Evolutionary conservation across 2,329 filamentous ascomycete genomes (phyloP), one percentile per base, ranked within the genome.

Genomic region (Didymellaceae sp.): DNA sequence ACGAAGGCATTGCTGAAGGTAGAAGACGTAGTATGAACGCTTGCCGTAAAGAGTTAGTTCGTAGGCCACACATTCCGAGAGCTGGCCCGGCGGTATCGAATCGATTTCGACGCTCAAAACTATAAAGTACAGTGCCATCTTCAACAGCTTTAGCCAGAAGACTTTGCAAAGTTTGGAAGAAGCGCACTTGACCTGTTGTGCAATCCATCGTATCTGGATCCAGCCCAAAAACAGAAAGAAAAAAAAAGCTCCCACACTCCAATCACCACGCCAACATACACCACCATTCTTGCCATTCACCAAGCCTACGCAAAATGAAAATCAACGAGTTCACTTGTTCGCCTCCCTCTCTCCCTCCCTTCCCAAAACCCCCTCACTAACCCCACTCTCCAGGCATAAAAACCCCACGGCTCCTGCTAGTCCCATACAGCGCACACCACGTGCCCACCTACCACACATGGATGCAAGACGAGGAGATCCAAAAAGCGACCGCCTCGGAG

Each of bases 391-490:
- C 60, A 95, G 90, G 87, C 14, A 76, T 95, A 24, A 80, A 83
- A 3, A 88, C 88, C 1, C 74, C 81, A 4, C 78, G 78, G 40
- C 78, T 89, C 34, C 81, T 95, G 14, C 82, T 97, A 8, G 91
- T 96, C 8, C 92, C 92, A 0, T 97, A 97, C 74, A 87, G 87
- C 56, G 75, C 80, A 28, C 88, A 86, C 67, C 93, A 97, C 77
- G 93, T 97, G 18, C 80, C 81, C 13, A 86, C 81, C 28, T 97
- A 97, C 70, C 90, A 96, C 70, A 77, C 80, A 65, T 97, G 93
- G 93, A 97, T 97, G 92, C 82, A 92, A 77, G 87, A 94, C 65
- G 81, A 87, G 21, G 82, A 85, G 37, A 89, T 97, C 30, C 92
- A 88, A 76, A 80, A 86, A 73, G 87, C 89, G 45, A 97, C 93